phyloP scores from a whole-genome alignment of 1,284 basidiomycete species.

The Somion occarium region DNA sequence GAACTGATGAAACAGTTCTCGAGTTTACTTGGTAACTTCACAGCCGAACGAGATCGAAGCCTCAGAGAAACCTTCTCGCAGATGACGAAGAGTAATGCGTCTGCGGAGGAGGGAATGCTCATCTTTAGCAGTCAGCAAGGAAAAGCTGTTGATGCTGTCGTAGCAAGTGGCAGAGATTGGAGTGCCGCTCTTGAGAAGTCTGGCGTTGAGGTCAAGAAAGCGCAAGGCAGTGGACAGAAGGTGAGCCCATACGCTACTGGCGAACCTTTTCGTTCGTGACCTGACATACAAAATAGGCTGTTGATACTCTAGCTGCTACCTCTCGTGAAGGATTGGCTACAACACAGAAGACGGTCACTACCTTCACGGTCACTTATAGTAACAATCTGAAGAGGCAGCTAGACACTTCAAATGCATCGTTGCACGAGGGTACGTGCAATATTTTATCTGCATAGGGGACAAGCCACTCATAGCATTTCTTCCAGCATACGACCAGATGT shows the following conservation, averaged over 20 bases:
- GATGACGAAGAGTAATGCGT: slow-evolving; percentile 52
- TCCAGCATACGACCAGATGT: slow-evolving; percentile 56
- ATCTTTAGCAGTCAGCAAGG: slow-evolving; percentile 46
- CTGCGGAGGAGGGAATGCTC: slow-evolving; percentile 47
- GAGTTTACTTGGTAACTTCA: slow-evolving; percentile 65
- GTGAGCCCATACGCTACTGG: slow-evolving; percentile 29
- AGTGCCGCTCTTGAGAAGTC: slow-evolving; percentile 40
- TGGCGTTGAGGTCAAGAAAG: slow-evolving; percentile 47
- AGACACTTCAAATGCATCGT: slow-evolving; percentile 39
- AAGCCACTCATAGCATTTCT: too few relatives aligned
- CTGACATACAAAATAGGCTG: slow-evolving; percentile 30
- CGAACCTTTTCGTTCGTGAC: neutral
- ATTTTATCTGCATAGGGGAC: neutral
- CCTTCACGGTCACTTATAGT: slow-evolving; percentile 48
- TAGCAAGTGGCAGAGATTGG: slow-evolving; percentile 37
- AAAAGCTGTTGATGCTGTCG: slow-evolving; percentile 37
- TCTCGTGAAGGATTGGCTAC: slow-evolving; percentile 41
- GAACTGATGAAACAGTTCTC: slow-evolving; percentile 73
- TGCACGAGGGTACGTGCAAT: slow-evolving; percentile 39
- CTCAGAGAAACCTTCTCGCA: slow-evolving; percentile 54
- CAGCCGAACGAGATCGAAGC: slow-evolving; percentile 64
- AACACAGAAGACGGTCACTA: slow-evolving; percentile 41
- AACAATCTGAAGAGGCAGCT: slow-evolving; percentile 47
- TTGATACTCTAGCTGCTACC: slow-evolving; percentile 34
- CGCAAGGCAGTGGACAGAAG: slow-evolving; percentile 56